Evolutionary conservation across 2,329 filamentous ascomycete species (phyloP), one percentile per base, ranked within the genome.

Genomic region (Penicillium brasilianum): DNA sequence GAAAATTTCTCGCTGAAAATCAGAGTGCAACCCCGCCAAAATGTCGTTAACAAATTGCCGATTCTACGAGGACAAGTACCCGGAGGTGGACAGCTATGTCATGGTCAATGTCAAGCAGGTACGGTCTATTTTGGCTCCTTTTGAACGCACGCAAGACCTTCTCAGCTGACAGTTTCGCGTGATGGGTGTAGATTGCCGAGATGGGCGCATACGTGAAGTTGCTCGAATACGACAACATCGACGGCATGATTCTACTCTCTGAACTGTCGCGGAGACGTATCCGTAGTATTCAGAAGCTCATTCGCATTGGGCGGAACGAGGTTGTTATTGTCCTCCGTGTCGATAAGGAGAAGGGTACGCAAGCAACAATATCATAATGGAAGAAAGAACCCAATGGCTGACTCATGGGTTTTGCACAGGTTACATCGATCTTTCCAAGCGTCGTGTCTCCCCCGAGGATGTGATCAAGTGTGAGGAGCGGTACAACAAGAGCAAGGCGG

Each of bases 41-140:
- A 96, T 96, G 91, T 96, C 93, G 82, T 88, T 96, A 84, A 95
- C 91, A 78, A 96, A 96, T 83, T 96, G 91, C 82, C 92, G 93
- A 75, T 97, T 96, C 82, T 97, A 97, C 80, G 93, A 97, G 86
- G 92, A 97, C 83, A 96, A 96, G 82, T 97, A 90, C 76, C 93
- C 93, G 61, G 95, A 98, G 86, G 94, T 99, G 78, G 95, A 99
- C 83, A 96, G 92, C 85, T 98, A 97, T 82, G 96, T 99, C 78
- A 99, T 99, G 95, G 95, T 99, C 79, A 99, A 98, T 81, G 95
- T 98, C 74, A 96, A 97, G 87, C 93, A 97, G 89, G 91, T 93
- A 77, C 46, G 74, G 50, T 57, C 39, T 18, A 36, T 3, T 6
- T 3, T 32, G 9, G 10, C n/a, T 4, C 9, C 9, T 49, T 10